Evolutionary conservation across 164 flowering plant species (phyloP).

Genomic region (Umbilicus rupestris): DNA sequence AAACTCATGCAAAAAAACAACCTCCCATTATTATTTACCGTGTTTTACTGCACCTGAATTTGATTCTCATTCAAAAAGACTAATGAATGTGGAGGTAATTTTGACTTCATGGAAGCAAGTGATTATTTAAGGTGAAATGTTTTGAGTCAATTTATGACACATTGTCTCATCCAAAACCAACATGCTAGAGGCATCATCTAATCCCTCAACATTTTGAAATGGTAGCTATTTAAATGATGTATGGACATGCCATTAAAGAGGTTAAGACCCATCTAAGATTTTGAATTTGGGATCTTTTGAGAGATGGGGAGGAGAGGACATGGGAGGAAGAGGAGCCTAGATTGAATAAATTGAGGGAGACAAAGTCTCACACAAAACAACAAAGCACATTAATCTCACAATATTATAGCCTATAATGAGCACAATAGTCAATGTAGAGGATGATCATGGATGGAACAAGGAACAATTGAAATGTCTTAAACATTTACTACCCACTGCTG

Average conservation of each 20-base stretch:
- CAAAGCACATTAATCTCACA: not conserved
- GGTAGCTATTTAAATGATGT: too few relatives aligned
- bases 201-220: not conserved
- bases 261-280: not conserved
- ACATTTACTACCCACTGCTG: not conserved
- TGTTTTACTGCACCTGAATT: too few relatives aligned
- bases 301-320: not conserved
- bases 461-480: conserved; percentile 1
- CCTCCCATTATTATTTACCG: too few relatives aligned
- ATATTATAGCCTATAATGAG: not conserved
- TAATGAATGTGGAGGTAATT: too few relatives aligned
- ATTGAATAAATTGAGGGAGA: not conserved
- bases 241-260: too few relatives aligned
- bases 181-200: too few relatives aligned
- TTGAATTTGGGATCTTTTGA: not conserved
- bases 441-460: not conserved
- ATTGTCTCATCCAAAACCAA: not conserved
- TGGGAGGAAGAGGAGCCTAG: not conserved
- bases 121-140: not conserved
- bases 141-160: not conserved
- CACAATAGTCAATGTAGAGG: not conserved
- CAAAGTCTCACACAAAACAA: conserved; percentile 1
- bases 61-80: too few relatives aligned
- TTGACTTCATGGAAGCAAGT: too few relatives aligned
- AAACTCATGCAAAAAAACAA: too few relatives aligned